These are phyloP conservation scores for Nakataea oryzae DNA, from an alignment of 2,329 filamentous ascomycete genomes.

Conservation along the genomic window DNA sequence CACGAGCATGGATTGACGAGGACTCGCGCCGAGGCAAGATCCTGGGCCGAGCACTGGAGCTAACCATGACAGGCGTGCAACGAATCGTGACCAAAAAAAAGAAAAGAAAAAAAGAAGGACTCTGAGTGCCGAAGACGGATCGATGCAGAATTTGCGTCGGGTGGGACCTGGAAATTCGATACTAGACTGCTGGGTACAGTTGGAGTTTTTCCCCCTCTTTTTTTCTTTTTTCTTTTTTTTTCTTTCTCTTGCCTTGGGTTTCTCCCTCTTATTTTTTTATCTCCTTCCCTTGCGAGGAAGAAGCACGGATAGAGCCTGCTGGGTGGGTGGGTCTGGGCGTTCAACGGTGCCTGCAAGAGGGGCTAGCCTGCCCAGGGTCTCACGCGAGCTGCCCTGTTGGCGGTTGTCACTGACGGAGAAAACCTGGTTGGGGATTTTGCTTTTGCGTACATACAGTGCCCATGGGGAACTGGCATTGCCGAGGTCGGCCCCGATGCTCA, in stretches of 20 bases:
- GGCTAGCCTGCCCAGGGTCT: background rate
- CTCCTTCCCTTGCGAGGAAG: background rate
- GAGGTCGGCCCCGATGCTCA: background rate
- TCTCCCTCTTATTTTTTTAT: no score
- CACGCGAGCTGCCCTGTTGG: background rate
- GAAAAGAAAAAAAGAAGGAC: background rate
- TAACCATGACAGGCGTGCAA: background rate
- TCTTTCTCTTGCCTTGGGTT: no score
- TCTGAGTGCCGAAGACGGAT: background rate
- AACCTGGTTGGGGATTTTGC: background rate
- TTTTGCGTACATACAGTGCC: background rate
- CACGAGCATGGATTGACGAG: background rate
- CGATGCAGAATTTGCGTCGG: background rate
- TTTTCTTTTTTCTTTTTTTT: no score
- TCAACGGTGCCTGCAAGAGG: background rate
- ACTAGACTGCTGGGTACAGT: background rate
- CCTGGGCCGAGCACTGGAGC: background rate
- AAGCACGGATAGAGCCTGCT: background rate
- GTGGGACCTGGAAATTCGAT: background rate
- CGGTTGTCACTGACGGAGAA: background rate
- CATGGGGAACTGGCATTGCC: background rate
- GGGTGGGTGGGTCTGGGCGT: background rate
- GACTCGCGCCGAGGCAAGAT: background rate
- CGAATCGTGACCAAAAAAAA: background rate
- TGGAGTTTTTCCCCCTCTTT: no score